phyloP scores from a whole-genome alignment of 768 basidiomycete genomes.

The Plicaturopsis crispa region DNA sequence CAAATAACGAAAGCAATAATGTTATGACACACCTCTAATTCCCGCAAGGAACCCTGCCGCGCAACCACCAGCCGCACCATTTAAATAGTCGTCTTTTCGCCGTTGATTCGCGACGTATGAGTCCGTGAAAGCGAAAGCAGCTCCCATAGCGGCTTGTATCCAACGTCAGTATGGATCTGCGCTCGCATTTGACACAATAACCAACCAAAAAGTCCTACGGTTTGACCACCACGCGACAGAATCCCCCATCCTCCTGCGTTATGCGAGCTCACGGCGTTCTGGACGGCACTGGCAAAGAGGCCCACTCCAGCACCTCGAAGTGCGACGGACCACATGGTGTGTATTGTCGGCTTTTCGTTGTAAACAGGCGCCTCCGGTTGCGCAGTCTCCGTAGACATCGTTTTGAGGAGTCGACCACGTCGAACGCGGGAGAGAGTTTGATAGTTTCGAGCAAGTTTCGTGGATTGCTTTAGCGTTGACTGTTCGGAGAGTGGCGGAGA shows the following conservation, averaged over 20 bases:
- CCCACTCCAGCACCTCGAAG: conserved; percentile 30
- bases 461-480: too few species aligned
- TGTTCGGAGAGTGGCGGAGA: too few species aligned
- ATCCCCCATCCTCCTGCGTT: conserved; percentile 79
- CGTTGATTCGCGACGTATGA: conserved; percentile 75
- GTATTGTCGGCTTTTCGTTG: neutral
- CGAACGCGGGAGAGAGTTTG: too few species aligned
- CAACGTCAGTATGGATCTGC: conserved; percentile 1
- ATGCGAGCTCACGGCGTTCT: conserved; percentile 77
- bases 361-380: neutral
- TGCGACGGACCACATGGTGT: conserved; percentile 2
- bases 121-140: conserved; percentile 79
- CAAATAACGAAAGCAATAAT: conserved; percentile 10
- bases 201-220: conserved; percentile 89
- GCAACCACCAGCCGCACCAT: conserved; percentile 82
- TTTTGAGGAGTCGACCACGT: too few species aligned
- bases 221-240: conserved; percentile 79
- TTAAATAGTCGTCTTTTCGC: conserved; percentile 70
- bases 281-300: conserved; percentile 39
- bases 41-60: conserved; percentile 92
- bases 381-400: too few species aligned
- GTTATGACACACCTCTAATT: conserved; percentile 52
- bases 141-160: conserved; percentile 76
- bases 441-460: too few species aligned
- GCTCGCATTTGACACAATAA: too few species aligned